Base-by-base conservation (phyloP, 495 filamentous ascomycete genomes). In the Aspergillus diversus region DNA sequence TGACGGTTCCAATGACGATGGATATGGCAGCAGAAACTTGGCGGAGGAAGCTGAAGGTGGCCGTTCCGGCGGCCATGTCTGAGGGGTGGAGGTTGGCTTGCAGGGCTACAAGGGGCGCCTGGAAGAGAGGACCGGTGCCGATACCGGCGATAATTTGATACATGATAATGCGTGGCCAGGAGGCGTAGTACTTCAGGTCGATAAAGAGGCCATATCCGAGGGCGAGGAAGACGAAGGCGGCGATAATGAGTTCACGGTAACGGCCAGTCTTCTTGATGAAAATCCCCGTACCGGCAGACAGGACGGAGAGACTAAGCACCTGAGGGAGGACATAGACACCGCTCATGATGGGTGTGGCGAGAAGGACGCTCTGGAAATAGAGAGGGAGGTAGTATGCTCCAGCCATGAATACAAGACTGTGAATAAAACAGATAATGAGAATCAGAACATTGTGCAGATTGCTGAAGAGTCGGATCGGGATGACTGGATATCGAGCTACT, bases 261-360 rank as follows among this genome's bases (percentile, higher is more conserved):
- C 71, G 76, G 60, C 80, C 82, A 46, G 90, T 91, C 71, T 90
- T 92, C 55, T 85, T 84, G 73, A 96, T 94, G 68, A 87, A 76
- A 58, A 90, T 67, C 34, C 92, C 93, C 0, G 85, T 87, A 2
- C 63, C 65, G 7, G 81, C 85, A n/a, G 90, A 90, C 21, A 80
- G 68, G 64, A 91, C 42, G 21, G 90, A 90, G 13, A 96, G 82
- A 1, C 86, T 79, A 55, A 96, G 68, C 15, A 88, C 90, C 64
- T 88, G 87, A 4, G 92, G 90, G 9, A 96, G 82, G 17, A 92
- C 78, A 71, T 92, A 92, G 46, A 96, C 87, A 34, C 92, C 93
- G 34, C 87, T 90, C 6, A 90, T 71, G 61, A 97, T 84, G 0
- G 92, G 90, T 12, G 82, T 77, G 11, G 87, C 86, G 4, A 90